Evolutionary conservation across 1,284 basidiomycete species (phyloP), one percentile per base, ranked within the genome.

Genomic region (Phenoliferia sp.): DNA sequence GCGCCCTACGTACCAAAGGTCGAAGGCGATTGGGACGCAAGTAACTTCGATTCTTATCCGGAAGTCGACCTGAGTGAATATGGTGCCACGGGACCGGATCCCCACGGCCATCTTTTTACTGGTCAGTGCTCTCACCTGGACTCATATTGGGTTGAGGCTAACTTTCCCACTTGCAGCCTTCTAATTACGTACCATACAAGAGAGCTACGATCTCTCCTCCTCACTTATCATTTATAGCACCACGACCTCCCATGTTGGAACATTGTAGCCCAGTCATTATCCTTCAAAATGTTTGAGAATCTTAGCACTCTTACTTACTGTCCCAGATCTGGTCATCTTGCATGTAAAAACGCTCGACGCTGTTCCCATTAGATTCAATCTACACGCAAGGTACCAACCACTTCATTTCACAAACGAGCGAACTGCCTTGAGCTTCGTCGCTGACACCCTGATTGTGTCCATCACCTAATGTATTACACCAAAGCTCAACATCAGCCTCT

Each of bases 1-100:
- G 94, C 95, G n/a, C 95, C 95, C 5, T 99, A 96, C 80, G 82
- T 97, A 58, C 94, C 95, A 9, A 73, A 73, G 64, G 77, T 81
- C 26, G 75, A 77, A 26, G 76, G 77, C 7, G 79, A 81, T 56
- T 79, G 80, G 67, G 80, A 81, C 71, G 76, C 77, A 4, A 77
- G 75, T 65, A 76, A 76, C 65, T 76, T 77, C 65, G 76, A 77
- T 56, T 67, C 63, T 68, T 79, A 76, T 71, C 70, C 71, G 33
- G 74, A 74, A 64, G 68, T 72, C 28, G 70, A 70, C 58, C 44
- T 76, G 64, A 69, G 69, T 68, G 69, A 75, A 55, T 76, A 76
- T 59, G 75, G 75, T 26, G 72, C 67, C 61, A 67, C 66, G 4
- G 75, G 74, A 7, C 69, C 73, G 12, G 75, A 76, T 35, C 72